phyloP scores from a whole-genome alignment of 75 land plant species.

The Azolla pinnata region DNA sequence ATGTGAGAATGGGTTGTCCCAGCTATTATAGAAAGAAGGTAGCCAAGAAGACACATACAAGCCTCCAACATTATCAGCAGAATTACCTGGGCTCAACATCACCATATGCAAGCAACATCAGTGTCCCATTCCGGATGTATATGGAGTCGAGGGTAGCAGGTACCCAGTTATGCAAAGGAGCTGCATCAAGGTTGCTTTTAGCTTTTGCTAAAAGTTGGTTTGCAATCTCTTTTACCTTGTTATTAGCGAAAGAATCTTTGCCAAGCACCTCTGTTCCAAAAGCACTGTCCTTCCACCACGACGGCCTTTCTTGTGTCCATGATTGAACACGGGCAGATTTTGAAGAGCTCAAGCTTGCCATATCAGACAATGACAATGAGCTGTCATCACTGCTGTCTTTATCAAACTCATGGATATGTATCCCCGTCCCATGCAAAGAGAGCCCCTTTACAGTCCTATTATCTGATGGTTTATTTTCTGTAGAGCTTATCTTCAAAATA shows the following conservation, averaged over 20 bases:
- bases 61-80: neutral
- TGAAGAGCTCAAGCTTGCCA: neutral
- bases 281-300: neutral
- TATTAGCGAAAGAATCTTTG: neutral
- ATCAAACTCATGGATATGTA: too few relatives aligned
- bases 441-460: too few relatives aligned
- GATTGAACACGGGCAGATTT: neutral
- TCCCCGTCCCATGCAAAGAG: too few relatives aligned
- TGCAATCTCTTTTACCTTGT: slow-evolving; percentile 7
- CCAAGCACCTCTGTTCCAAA: neutral
- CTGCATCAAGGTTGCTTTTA: slow-evolving; percentile 20
- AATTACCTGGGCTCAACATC: slow-evolving; percentile 83
- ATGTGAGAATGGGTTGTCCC: too few relatives aligned
- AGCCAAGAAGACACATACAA: too few relatives aligned
- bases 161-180: slow-evolving; percentile 26
- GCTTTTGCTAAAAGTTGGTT: slow-evolving; percentile 20
- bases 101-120: slow-evolving; percentile 86
- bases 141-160: slow-evolving; percentile 82
- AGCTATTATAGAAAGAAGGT: too few relatives aligned
- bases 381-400: too few relatives aligned
- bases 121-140: slow-evolving; percentile 61
- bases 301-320: neutral
- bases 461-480: too few relatives aligned
- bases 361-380: neutral
- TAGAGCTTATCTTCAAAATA: too few relatives aligned